These are phyloP conservation scores for Chlorella sp. DNA, from an alignment of 139 green algal species.

Conservation along the genomic window DNA sequence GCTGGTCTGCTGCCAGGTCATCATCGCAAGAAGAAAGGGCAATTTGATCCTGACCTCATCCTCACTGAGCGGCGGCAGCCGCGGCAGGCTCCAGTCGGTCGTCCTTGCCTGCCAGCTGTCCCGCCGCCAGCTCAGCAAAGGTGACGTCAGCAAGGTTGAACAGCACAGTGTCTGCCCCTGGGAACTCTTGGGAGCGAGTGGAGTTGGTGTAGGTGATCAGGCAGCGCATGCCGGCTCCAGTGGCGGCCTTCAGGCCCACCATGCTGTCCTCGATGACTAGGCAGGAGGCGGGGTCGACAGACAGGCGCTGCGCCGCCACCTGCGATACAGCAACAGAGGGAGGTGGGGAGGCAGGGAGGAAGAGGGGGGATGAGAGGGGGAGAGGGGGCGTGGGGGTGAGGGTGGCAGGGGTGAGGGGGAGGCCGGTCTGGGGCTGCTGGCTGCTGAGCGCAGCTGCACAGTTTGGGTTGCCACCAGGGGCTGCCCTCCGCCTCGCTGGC, in stretches of 20 bases:
- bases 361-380: no score
- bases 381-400: no score
- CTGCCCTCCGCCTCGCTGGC: no score
- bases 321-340: conserved; percentile 17
- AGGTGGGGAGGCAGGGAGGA: background rate
- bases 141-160: conserved; percentile 6
- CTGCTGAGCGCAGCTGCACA: no score
- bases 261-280: conserved; percentile 96
- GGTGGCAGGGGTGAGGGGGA: no score
- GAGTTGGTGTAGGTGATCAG: conserved; percentile 84
- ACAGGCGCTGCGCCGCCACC: conserved; percentile 85
- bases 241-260: conserved; percentile 91
- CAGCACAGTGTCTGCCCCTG: conserved; percentile 35
- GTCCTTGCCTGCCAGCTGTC: conserved; percentile 27
- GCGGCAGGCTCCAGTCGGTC: conserved; percentile 5
- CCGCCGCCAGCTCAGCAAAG: conserved; percentile 32
- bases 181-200: conserved; percentile 64
- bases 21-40: no score
- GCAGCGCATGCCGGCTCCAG: conserved; percentile 94
- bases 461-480: no score
- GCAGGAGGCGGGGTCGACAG: conserved; percentile 78
- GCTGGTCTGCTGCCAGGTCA: no score
- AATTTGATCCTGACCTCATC: no score
- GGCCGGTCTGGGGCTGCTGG: no score
- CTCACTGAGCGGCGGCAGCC: background rate